Evolutionary conservation across 2,329 filamentous ascomycete species (phyloP), one percentile per base, ranked within the genome.

Genomic region (Fusarium xyrophilum): DNA sequence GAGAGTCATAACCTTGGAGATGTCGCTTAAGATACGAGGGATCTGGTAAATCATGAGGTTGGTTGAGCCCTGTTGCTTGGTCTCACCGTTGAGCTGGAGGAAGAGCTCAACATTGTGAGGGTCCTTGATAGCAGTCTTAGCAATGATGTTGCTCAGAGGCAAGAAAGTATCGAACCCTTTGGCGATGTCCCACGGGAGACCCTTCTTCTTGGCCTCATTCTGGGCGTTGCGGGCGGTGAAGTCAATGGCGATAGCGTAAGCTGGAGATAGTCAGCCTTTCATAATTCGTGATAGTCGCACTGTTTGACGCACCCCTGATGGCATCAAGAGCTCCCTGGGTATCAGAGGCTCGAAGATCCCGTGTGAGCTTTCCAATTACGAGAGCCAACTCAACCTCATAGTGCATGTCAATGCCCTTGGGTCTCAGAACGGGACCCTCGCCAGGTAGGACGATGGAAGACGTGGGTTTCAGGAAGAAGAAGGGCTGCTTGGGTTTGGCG

Each of bases 101-200:
- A 91, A 96, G 66, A 99, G 82, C 81, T 96, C 91, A 21, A 93
- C 89, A 74, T 95, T 88, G 78, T 98, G 94, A 33, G 96, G 96
- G 80, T 98, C 89, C 15, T 91, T 87, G 72, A 99, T 93, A 69
- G 86, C 85, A 36, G 87, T 84, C 82, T 96, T 97, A 72, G 89
- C 84, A 74, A 99, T 96, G 57, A 92, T 84, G 68, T 90, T 84
- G 78, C 91, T 93, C 76, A 99, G 86, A 61, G 96, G 96, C 53
- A 97, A 85, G 83, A 99, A 99, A 6, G 96, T 98, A 79, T 99
- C 96, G 78, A 98, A 99, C 47, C 96, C 96, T 84, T 99, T 99
- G 72, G 93, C 91, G 71, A 97, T 97, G 75, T 90, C 89, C 96
- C 96, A 99, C 11, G 96, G 96, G 19, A 98, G 89, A 36, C 96